Base-by-base conservation (phyloP, 2,329 filamentous ascomycete genomes). In the Ambrosiella cleistominuta region DNA sequence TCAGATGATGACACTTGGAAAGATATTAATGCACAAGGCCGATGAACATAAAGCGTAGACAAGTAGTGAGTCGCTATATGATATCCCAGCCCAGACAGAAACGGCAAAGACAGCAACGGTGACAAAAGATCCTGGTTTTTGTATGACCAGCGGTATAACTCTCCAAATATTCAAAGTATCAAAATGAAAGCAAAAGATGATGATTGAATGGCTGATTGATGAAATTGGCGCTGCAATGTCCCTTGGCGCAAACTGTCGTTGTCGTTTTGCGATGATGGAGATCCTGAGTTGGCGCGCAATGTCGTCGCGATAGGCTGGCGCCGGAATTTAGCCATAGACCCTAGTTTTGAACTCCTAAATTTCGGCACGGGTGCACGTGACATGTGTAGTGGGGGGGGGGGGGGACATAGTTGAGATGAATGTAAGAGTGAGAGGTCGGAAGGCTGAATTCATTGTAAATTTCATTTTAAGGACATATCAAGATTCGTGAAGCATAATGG, bases 251-350 rank as follows among this genome's bases (percentile, higher is more conserved):
- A 57, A 39, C 17, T 12, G 44, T 17, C 17, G 42, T 57, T 36
- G 27, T 27, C 27, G 27, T 27, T 27, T 27, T 27, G 27, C 27
- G 27, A 27, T 19, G 17, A n/a, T 15, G 44, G 19, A 47, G n/a
- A 13, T 42, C 44, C 36, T 38, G 37, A 15, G 40, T 42, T 19
- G 45, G 19, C 40, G 39, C 52, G 39, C 37, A 54, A 27, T 52
- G 56, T 58, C 51, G 57, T 58, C 57, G 57, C 51, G 51, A 47
- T 58, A 2, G 12, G 1, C 8, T 54, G 40, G 19, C 39, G 15
- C 57, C 57, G 52, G 19, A n/a, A 51, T 49, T 54, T 58, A 54
- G 13, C 57, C 57, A 19, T 8, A 5, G 40, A 50, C 54, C 54
- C 54, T 56, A 17, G 2, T 47, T 57, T 7, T 37, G 11, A 51